Base-by-base conservation (phyloP, 306 rosid species). In the Cucumis cinereus region DNA sequence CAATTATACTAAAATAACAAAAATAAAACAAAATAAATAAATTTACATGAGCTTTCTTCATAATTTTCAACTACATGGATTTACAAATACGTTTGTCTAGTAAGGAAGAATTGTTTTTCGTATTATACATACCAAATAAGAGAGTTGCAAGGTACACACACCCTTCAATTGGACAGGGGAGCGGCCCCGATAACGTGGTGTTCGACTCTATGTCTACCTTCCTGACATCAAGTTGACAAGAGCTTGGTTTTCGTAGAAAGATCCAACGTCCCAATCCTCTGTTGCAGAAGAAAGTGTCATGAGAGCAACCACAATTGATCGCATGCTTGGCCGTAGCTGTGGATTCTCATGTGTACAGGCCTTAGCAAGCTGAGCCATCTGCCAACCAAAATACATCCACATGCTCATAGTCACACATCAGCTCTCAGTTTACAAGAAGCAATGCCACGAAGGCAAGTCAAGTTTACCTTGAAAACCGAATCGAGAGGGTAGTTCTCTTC, bases 321-420 rank as follows among this genome's bases (percentile, higher is more conserved):
- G 86, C 98, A 91, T 93, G 70, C 92, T 87, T n/a, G 96, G 97
- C 0, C 98, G 92, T 77, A 91, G 81, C 8, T 84, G 86, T 50
- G 96, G 90, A 55, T 90, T 89, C 58, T 93, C 97, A 40, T 89
- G 86, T 14, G 97, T 92, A 69, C 98, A 91, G 15, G 90, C 97
- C 78, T 86, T 88, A 11, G 89, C 98, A 13, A 89, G 93, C 74
- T 88, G 88, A 8, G 88, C 90, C 85, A 88, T 81, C 97, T 91
- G 91, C 84, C 84, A 84, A 35, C 74, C 73, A 79, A 68, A 66
- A 77, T 47, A 15, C 77, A 76, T 9, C 1, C 81, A 76, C 45
- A 67, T 16, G 23, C 73, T 20, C 17, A 7, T 35, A 74, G 71
- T 36, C 56, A 43, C 49, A 56, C 49, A 73, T 2, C 50, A 78